phyloP scores from a whole-genome alignment of 345 rosid genomes.

The Populus tremula region DNA sequence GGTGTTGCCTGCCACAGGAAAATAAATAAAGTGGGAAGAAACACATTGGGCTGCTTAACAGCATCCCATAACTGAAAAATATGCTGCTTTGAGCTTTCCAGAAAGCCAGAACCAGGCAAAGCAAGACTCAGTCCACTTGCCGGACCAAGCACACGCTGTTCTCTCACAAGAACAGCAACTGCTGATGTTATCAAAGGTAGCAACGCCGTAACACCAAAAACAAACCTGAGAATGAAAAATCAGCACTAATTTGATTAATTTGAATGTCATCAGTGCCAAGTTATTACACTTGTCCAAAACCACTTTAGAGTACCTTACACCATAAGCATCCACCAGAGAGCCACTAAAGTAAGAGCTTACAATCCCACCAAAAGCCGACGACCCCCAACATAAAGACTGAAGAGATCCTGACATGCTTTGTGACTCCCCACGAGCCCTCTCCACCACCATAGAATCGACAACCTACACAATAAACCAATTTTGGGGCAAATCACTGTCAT shows the following conservation, averaged over 20 bases:
- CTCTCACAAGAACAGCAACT: constrained; percentile 90
- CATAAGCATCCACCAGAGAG: constrained; percentile 81
- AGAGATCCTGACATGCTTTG: constrained; percentile 88
- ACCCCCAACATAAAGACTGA: constrained; percentile 97
- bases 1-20: constrained; percentile 99
- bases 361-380: constrained; percentile 96
- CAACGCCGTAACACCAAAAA: constrained; percentile 88
- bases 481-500: neutral
- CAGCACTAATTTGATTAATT: constrained; percentile 9
- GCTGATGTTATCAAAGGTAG: constrained; percentile 83
- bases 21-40: constrained; percentile 78
- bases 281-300: constrained; percentile 6
- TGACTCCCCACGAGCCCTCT: constrained; percentile 97
- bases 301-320: constrained; percentile 61
- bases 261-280: neutral
- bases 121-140: constrained; percentile 39
- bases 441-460: constrained; percentile 99
- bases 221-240: constrained; percentile 61
- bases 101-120: constrained; percentile 43
- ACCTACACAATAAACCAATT: constrained; percentile 47
- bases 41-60: constrained; percentile 73
- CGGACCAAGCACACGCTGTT: constrained; percentile 54
- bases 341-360: constrained; percentile 96
- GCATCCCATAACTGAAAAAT: constrained; percentile 69
- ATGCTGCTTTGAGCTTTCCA: constrained; percentile 65